Evolutionary conservation across 140 eudicot genomes (phyloP).

Genomic region (Bidens hawaiensis): DNA sequence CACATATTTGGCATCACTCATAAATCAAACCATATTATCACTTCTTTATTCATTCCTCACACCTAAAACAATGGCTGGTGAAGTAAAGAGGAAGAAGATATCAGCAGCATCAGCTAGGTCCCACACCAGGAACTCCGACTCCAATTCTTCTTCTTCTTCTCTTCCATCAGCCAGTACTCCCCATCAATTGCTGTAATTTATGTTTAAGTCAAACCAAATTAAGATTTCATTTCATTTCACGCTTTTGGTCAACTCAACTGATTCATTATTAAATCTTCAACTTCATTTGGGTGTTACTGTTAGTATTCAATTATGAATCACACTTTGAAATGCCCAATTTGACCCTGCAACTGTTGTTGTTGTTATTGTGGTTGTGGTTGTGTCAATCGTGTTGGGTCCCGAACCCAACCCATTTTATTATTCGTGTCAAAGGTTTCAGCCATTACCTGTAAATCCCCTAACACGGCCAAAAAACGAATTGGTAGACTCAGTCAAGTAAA

Average conservation of each 20-base stretch:
- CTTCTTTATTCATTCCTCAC: too few relatives aligned
- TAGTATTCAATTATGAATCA: neutral
- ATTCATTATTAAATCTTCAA: neutral
- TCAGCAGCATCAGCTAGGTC: slow-evolving; percentile 44
- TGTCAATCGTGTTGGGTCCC: too few relatives aligned
- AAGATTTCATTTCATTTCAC: slow-evolving; percentile 2
- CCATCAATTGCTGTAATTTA: neutral
- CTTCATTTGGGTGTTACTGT: too few relatives aligned
- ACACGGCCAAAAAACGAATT: too few relatives aligned
- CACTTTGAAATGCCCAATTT: neutral
- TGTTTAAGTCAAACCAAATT: neutral
- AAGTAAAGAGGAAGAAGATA: slow-evolving; percentile 26
- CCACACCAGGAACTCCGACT: slow-evolving; percentile 32
- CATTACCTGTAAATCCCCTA: too few relatives aligned
- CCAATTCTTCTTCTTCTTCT: slow-evolving; percentile 8
- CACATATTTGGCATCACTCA: too few relatives aligned
- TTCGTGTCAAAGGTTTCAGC: too few relatives aligned
- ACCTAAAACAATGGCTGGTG: slow-evolving; percentile 44
- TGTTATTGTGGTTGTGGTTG: too few relatives aligned
- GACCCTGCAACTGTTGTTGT: neutral
- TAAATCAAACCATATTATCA: too few relatives aligned
- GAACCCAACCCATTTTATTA: too few relatives aligned
- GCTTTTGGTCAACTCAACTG: neutral
- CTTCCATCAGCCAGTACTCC: slow-evolving; percentile 34
- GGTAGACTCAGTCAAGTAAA: too few relatives aligned